Base-by-base conservation (phyloP, 768 basidiomycete species). In the Boletus rufocinnamomeus region DNA sequence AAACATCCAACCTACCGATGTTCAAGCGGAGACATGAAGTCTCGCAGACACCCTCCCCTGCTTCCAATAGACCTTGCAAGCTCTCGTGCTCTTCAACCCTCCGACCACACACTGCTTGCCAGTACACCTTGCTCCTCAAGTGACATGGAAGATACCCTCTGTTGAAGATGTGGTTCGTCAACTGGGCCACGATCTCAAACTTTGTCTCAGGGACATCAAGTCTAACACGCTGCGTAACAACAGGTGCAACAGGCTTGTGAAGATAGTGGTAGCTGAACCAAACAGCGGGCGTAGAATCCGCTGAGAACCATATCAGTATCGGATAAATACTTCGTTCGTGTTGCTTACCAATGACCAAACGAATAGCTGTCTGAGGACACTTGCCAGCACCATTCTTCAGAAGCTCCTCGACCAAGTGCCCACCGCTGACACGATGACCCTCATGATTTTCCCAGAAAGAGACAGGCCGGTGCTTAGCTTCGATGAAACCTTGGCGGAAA, bases 141-240 rank as follows among this genome's bases (percentile, higher is more conserved):
- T 75, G 67, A n/a, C 69, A 60, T 8, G 73, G 66, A 27, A 75
- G 65, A 52, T 74, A 82, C 2, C 76, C 76, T 37, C 72, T 71
- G 25, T 49, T 59, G 68, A 82, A 82, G 62, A 81, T 71, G 56
- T 81, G 58, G 72, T 82, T 82, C 51, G 79, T 80, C 54, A 82
- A 61, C 55, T 81, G 75, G n/a, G 79, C 78, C 23, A 81, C 58
- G 27, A 71, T 67, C 59, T 77, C 78, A 51, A 77, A 68, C 63
- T 69, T 75, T 35, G 60, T 61, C 40, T 73, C 68, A 0, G 63
- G 61, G 41, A 60, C 58, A 40, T 76, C 72, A 40, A 81, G 71
- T 66, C 76, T 77, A 60, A 80, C 60, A 34, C 79, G 78, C 62
- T 82, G 81, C n/a, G 72, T 70, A 37, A 79, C 74, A 19, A 69